phyloP scores from a whole-genome alignment of 192 early-diverging fungal species.

The Rhizophagus prolifer region DNA sequence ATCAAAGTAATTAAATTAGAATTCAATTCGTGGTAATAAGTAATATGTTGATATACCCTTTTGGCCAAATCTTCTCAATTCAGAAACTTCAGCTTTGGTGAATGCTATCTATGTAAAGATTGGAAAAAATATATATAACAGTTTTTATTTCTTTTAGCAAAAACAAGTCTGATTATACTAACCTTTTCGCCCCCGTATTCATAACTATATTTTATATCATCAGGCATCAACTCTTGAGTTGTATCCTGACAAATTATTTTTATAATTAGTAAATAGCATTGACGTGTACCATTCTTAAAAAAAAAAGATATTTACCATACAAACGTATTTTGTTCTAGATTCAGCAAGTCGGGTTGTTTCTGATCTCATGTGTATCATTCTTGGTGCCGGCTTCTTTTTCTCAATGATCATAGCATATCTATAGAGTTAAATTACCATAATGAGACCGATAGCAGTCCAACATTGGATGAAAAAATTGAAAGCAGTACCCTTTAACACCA shows the following conservation, averaged over 20 bases:
- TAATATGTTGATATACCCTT: slow-evolving; percentile 47
- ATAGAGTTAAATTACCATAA: not conserved
- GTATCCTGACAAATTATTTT: slow-evolving; percentile 43
- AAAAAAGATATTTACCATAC: slow-evolving; percentile 49
- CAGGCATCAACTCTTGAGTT: slow-evolving; percentile 41
- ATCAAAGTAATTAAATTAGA: slow-evolving; percentile 21
- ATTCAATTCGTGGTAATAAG: not conserved
- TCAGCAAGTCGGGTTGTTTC: slow-evolving; percentile 56
- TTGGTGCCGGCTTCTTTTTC: slow-evolving; percentile 36
- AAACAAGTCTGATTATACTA: not conserved
- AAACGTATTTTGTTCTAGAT: slow-evolving; percentile 58
- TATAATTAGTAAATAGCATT: slow-evolving; percentile 7
- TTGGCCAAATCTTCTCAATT: slow-evolving; percentile 63
- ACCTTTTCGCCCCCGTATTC: slow-evolving; percentile 66
- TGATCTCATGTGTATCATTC: slow-evolving; percentile 47
- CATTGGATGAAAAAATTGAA: not conserved
- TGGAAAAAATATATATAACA: not conserved
- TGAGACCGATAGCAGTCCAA: not conserved
- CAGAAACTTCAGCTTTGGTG: slow-evolving; percentile 63
- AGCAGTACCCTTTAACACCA: slow-evolving; percentile 61
- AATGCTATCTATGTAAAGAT: slow-evolving; percentile 56
- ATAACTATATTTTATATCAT: slow-evolving; percentile 70
- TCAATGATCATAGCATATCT: slow-evolving; percentile 6
- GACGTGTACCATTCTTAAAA: not conserved
- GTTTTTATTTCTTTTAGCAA: not conserved